Evolutionary conservation across 441 rosid species (phyloP).

Genomic region (Biscutella auriculata): DNA sequence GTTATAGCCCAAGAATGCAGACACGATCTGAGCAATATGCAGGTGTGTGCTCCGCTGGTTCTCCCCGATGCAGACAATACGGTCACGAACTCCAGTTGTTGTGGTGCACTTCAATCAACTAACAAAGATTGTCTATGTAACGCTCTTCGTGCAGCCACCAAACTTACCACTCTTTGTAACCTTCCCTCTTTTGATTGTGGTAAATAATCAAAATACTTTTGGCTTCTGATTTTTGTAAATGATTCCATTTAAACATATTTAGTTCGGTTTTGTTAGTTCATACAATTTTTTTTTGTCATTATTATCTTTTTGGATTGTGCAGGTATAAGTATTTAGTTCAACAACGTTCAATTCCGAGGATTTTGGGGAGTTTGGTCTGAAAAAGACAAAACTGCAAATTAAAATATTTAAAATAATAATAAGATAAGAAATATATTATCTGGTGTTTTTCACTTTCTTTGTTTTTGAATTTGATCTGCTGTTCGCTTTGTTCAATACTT

Average conservation of each 20-base stretch:
- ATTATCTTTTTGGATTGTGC: constrained; percentile 3
- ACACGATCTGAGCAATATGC: constrained; percentile 9
- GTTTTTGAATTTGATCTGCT: background rate
- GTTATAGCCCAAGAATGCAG: constrained; percentile 15
- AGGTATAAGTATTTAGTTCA: constrained; percentile 15
- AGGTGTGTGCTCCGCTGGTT: constrained; percentile 20
- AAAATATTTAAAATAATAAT: constrained; percentile 11
- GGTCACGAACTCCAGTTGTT: constrained; percentile 14
- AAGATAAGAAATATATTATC: background rate
- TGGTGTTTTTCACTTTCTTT: background rate
- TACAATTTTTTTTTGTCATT: background rate
- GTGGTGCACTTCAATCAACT: constrained; percentile 19
- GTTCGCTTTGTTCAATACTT: constrained; percentile 8
- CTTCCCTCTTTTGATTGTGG: constrained; percentile 24
- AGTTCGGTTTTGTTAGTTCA: background rate
- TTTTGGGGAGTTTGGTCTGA: constrained; percentile 19
- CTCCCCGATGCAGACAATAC: constrained; percentile 15
- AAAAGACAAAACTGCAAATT: constrained; percentile 6
- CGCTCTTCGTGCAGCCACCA: constrained; percentile 22
- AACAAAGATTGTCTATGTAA: constrained; percentile 21
- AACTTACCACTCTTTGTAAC: constrained; percentile 19
- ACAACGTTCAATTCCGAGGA: constrained; percentile 18
- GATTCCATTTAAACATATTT: background rate
- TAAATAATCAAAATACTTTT: no score
- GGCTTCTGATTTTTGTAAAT: no score